Evolutionary conservation across 148 eudicot genomes (phyloP).

Genomic region (Heliamphora exappendiculata): DNA sequence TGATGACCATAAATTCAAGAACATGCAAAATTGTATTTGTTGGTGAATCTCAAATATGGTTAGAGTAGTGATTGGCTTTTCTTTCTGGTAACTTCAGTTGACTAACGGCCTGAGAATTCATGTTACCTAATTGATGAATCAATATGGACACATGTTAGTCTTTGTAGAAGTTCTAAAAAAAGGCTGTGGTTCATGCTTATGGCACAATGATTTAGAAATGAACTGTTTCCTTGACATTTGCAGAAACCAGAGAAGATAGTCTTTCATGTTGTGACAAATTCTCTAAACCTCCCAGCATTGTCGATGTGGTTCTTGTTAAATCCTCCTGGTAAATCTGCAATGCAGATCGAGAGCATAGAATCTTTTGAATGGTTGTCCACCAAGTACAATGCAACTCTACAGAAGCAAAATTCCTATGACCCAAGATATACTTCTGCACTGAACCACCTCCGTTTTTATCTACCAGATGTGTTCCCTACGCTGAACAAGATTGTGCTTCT

Average conservation of each 20-base stretch:
- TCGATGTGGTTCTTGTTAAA: constrained; percentile 91
- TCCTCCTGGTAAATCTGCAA: constrained; percentile 72
- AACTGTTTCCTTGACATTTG: constrained; percentile 20
- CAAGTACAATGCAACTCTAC: constrained; percentile 27
- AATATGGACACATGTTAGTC: not conserved
- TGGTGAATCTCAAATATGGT: not conserved
- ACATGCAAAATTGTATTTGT: not conserved
- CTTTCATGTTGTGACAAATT: constrained; percentile 86
- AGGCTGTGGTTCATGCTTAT: not conserved
- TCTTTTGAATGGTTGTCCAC: constrained; percentile 45
- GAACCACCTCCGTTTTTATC: constrained; percentile 85
- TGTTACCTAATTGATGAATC: not conserved
- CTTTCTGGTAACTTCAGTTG: not conserved
- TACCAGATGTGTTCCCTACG: constrained; percentile 79
- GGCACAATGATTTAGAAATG: constrained; percentile 10
- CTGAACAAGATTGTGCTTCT: constrained; percentile 77
- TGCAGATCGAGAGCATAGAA: constrained; percentile 59
- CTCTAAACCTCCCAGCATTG: constrained; percentile 72
- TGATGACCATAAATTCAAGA: not conserved
- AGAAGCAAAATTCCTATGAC: constrained; percentile 51
- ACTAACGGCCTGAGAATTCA: not conserved
- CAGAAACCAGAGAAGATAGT: constrained; percentile 84
- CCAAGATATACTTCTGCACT: constrained; percentile 75
- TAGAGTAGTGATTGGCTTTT: not conserved
- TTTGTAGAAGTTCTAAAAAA: not conserved